phyloP scores from a whole-genome alignment of 2,329 filamentous ascomycete genomes.

The Colletotrichum spaethianum region DNA sequence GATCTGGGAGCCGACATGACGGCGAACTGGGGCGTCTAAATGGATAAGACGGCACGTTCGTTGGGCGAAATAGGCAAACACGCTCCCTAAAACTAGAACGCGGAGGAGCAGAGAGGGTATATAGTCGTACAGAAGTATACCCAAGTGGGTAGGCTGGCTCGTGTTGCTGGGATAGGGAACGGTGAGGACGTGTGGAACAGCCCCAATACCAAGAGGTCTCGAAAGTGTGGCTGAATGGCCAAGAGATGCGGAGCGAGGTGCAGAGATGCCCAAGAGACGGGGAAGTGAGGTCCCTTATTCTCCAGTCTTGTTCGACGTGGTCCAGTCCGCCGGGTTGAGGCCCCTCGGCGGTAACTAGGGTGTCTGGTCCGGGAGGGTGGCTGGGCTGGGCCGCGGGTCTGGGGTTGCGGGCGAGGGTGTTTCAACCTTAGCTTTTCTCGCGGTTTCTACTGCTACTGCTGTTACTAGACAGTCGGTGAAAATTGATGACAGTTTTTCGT shows the following conservation, averaged over 20 bases:
- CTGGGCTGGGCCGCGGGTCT: conserved; percentile 20
- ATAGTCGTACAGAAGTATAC: background rate
- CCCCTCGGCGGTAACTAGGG: conserved; percentile 7
- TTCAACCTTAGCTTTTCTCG: conserved; percentile 33
- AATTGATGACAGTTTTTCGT: background rate
- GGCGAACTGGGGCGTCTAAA: background rate
- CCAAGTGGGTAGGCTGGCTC: conserved; percentile 1
- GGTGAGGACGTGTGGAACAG: conserved; percentile 23
- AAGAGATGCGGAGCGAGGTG: background rate
- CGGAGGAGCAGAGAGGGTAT: too few relatives aligned
- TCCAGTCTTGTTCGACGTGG: conserved; percentile 21
- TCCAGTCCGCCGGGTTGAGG: conserved; percentile 12
- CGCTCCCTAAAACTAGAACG: background rate
- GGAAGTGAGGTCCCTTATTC: conserved; percentile 21
- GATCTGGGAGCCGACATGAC: conserved; percentile 39
- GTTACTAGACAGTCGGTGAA: background rate
- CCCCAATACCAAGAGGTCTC: conserved; percentile 17
- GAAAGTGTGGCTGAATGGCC: background rate
- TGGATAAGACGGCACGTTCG: background rate
- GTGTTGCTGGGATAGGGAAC: conserved; percentile 16
- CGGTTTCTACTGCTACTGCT: background rate
- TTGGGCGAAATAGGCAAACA: background rate
- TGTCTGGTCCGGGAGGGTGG: conserved; percentile 4
- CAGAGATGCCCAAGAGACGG: conserved; percentile 8
- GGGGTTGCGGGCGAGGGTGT: conserved; percentile 32